phyloP scores from a whole-genome alignment of 2,329 filamentous ascomycete species.

The Ophiocordyceps camponoti-rufipedis region DNA sequence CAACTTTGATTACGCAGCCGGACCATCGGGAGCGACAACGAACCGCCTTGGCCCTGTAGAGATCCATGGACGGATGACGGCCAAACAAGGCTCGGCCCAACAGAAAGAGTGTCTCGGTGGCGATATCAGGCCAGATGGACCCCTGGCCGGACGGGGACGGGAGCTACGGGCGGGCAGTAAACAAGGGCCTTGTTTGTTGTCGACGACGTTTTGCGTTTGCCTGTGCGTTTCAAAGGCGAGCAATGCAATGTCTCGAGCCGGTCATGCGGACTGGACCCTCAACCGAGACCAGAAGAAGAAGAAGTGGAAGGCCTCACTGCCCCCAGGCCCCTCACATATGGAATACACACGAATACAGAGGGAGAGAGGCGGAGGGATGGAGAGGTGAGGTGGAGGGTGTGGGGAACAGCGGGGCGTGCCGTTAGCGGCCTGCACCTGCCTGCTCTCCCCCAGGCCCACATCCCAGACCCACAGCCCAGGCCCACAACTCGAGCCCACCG shows the following conservation, averaged over 20 bases:
- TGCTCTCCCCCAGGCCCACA: no score
- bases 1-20: constrained; percentile 6
- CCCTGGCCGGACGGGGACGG: background rate
- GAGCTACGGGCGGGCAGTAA: background rate
- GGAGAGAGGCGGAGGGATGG: no score
- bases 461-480: no score
- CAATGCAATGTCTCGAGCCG: background rate
- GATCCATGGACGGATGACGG: no score
- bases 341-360: no score
- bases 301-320: no score
- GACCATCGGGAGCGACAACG: constrained; percentile 2
- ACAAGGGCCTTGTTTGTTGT: background rate
- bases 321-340: no score
- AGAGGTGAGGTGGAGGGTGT: background rate
- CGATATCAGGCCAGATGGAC: no score
- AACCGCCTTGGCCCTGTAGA: background rate
- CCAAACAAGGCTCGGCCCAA: background rate
- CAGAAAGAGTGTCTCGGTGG: background rate
- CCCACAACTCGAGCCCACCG: no score
- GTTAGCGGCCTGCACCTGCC: background rate
- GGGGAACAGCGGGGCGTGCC: background rate
- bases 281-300: background rate
- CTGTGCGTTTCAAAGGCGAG: background rate
- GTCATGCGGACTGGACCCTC: background rate
- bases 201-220: background rate